phyloP scores from a whole-genome alignment of 2,329 filamentous ascomycete genomes.

The Tolypocladium guangdongense region DNA sequence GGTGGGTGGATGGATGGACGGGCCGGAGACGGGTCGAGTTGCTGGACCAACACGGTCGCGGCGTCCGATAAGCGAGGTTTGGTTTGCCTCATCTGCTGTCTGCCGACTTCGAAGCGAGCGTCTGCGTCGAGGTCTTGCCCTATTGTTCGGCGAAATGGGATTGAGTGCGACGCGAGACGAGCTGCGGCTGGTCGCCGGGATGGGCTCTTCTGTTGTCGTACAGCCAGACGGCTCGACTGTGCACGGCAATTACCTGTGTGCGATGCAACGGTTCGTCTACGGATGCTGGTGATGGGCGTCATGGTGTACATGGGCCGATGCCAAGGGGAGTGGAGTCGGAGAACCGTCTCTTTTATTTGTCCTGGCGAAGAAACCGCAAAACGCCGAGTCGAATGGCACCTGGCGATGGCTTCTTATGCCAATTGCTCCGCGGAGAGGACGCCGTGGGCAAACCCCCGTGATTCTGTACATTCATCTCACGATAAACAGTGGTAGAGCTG shows the following conservation, averaged over 20 bases:
- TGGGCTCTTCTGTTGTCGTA: neutral
- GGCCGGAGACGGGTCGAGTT: neutral
- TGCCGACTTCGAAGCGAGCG: neutral
- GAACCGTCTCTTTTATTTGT: neutral
- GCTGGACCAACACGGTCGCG: neutral
- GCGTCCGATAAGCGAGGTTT: neutral
- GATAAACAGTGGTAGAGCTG: neutral
- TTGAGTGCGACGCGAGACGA: neutral
- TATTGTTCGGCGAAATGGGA: neutral
- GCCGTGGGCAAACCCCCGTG: too few relatives aligned
- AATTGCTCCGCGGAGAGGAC: too few relatives aligned
- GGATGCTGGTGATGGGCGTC: neutral
- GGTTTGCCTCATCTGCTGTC: neutral
- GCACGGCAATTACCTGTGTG: neutral
- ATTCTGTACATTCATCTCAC: neutral
- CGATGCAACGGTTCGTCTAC: neutral
- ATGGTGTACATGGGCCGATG: neutral
- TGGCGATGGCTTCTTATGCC: too few relatives aligned
- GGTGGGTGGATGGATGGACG: neutral
- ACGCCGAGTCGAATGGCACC: too few relatives aligned
- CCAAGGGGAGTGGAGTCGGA: neutral
- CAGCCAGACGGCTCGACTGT: neutral
- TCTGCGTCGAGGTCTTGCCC: neutral
- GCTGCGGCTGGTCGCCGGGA: too few relatives aligned
- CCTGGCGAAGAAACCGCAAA: neutral